Base-by-base conservation (phyloP, 257 asterid genomes). In the Scutellaria galericulata region DNA sequence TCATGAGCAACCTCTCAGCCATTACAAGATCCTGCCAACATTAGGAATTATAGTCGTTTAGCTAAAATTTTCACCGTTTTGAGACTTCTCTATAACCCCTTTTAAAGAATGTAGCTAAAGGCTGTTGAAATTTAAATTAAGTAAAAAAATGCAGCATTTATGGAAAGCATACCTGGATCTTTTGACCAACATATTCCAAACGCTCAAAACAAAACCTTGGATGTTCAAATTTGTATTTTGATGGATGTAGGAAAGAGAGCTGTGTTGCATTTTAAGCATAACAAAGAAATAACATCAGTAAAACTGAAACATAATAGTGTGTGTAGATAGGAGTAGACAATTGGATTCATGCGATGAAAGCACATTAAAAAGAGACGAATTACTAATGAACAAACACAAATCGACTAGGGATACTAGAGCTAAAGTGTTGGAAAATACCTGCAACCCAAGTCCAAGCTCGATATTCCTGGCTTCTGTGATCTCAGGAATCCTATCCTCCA, bases 361-460 rank as follows among this genome's bases (percentile, higher is more conserved):
- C 65, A 54, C n/a, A 53, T 39, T 20, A 54, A 22, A 54, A 50
- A 44, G 9, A 44, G 47, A 24, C 8, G 11, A 9, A 44, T 40
- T 44, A 7, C 9, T 3, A 57, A 42, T 6, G 31, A 44, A 47
- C 46, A 58, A 35, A 58, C 11, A 14, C 47, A n/a, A 31, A 31
- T 31, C 2, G 37, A 31, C 37, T 31, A 4, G 37, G 37, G 37
- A 31, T 27, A 18, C 64, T n/a, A 42, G 59, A 69, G 44, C 14
- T 9, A 48, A 55, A 63, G 12, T 22, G 71, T 66, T 53, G 37
- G 65, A 68, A 57, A 45, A 74, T 83, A 93, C 97, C 96, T 93
- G 97, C 78, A 93, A 84, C n/a, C 98, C 98, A 68, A 92, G 90
- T 71, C 99, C 98, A 71, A 95, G 97, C 83, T 95, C 99, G 31